Base-by-base conservation (phyloP, 129 eudicot species). In the Oenanthe sinensis region DNA sequence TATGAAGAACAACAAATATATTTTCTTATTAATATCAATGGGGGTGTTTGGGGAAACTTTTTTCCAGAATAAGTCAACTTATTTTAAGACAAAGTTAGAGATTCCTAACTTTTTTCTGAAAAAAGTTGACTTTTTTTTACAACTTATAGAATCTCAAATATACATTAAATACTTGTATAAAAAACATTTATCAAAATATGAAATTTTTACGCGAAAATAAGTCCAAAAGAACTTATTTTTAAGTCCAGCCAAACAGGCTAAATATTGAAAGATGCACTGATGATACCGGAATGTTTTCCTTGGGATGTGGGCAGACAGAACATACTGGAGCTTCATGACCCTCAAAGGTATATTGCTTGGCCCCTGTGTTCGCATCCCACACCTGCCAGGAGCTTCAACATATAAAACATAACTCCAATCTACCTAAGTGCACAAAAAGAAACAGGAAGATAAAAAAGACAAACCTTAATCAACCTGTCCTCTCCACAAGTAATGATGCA, bases 241-340 rank as follows among this genome's bases (percentile, higher is more conserved):
- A n/a, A n/a, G n/a, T n/a, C n/a, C n/a, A n/a, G n/a, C n/a, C n/a
- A n/a, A n/a, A n/a, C n/a, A n/a, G n/a, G n/a, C n/a, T n/a, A n/a
- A n/a, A n/a, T 74, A 28, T 63, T n/a, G 40, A 63, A 30, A 67
- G 42, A 67, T 13, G 72, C 72, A 55, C 4, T 30, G 70, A 49
- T 76, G 16, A 75, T 77, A 90, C 96, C 92, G 88, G 96, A 79
- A 92, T 84, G 72, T 81, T 88, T 79, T 92, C 97, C 82, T 89
- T 91, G 71, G 81, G 80, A 84, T 93, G 97, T 39, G 98, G 96
- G 80, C 96, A 91, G 44, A 93, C 89, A 73, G 97, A 93, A 78
- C 86, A 91, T 11, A 91, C 96, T 65, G 98, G 93, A 74, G 97
- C 91, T 78, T 91, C 97, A 72, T 93, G 98, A 77, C 98, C 98